Evolutionary conservation across 768 basidiomycete species (phyloP).

Genomic region (Boletus sp.): DNA sequence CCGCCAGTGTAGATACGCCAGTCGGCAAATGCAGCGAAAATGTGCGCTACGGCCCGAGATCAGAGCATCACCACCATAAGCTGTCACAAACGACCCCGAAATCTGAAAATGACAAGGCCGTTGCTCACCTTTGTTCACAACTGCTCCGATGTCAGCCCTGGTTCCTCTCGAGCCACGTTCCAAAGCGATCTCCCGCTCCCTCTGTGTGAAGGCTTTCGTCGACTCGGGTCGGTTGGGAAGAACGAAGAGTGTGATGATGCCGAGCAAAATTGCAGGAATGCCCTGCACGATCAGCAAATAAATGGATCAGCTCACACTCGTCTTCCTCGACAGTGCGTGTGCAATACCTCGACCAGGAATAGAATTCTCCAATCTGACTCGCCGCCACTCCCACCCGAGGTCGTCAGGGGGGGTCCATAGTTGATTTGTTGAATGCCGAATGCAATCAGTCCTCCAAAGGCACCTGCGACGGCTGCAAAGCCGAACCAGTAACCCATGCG

Average conservation of each 20-base stretch:
- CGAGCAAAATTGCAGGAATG: constrained; percentile 62
- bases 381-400: constrained; percentile 24
- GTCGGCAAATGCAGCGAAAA: constrained; percentile 60
- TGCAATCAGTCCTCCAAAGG: constrained; percentile 81
- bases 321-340: not conserved
- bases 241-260: constrained; percentile 49
- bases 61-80: not conserved
- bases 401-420: constrained; percentile 22
- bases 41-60: constrained; percentile 45
- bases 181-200: constrained; percentile 58
- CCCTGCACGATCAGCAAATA: constrained; percentile 40
- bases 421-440: constrained; percentile 76
- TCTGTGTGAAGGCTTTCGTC: constrained; percentile 50
- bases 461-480: constrained; percentile 80
- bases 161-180: constrained; percentile 65
- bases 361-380: constrained; percentile 38
- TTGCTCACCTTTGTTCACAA: constrained; percentile 55
- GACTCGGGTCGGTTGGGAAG: constrained; percentile 73
- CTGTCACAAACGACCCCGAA: not conserved
- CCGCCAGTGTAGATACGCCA: constrained; percentile 71
- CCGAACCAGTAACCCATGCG: constrained; percentile 83
- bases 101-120: not conserved
- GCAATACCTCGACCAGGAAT: constrained; percentile 68
- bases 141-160: constrained; percentile 61
- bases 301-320: not conserved